These are phyloP conservation scores for Thermomyces lanuginosus DNA, from an alignment of 2,329 filamentous ascomycete species.

Conservation along the genomic window DNA sequence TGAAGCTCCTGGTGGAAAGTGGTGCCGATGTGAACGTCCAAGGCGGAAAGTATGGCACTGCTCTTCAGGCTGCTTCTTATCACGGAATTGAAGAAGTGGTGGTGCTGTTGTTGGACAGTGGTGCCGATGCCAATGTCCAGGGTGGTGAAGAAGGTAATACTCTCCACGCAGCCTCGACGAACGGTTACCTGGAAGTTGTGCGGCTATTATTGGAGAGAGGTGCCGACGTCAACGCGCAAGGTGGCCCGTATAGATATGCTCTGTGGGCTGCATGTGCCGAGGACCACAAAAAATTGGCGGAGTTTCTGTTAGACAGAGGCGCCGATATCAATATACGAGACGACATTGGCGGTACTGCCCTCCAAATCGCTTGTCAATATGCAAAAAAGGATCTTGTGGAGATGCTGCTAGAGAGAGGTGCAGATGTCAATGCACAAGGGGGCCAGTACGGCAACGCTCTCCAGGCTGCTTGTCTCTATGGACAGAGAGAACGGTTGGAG, in stretches of 20 bases:
- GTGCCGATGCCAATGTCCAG: constrained; percentile 8
- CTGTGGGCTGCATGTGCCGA: background rate
- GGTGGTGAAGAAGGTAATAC: background rate
- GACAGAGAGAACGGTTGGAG: too few relatives aligned
- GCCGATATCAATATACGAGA: background rate
- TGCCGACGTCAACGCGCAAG: constrained; percentile 1
- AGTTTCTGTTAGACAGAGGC: background rate
- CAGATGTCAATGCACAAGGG: background rate
- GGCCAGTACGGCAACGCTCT: background rate
- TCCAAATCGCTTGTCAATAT: background rate
- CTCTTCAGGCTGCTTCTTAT: background rate
- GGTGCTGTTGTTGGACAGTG: constrained; percentile 9
- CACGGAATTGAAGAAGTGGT: constrained; percentile 4
- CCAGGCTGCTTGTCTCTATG: too few relatives aligned
- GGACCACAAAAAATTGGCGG: too few relatives aligned
- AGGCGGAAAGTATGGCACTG: background rate
- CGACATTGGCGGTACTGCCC: background rate
- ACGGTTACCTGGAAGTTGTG: constrained; percentile 3
- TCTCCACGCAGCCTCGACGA: constrained; percentile 1
- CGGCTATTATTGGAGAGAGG: constrained; percentile 2
- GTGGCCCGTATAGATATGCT: background rate
- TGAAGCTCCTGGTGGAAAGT: constrained; percentile 3
- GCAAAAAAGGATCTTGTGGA: background rate
- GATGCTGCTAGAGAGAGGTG: background rate
- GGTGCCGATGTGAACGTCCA: constrained; percentile 1